These are phyloP conservation scores for Ophiostoma triangulosporum DNA, from an alignment of 2,329 filamentous ascomycete genomes.

Conservation along the genomic window DNA sequence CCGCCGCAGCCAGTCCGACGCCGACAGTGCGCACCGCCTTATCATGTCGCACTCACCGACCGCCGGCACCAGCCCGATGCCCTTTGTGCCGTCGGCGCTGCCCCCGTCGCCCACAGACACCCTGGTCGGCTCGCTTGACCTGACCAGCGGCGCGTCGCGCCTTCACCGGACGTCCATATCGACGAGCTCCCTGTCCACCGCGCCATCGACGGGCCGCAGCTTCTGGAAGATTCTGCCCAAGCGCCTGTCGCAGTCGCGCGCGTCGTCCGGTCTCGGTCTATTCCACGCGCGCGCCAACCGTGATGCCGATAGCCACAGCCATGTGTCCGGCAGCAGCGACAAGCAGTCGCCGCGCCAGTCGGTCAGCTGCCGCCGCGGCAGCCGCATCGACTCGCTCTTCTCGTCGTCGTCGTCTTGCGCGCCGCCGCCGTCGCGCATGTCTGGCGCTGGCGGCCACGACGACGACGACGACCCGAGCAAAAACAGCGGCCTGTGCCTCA, in stretches of 20 bases:
- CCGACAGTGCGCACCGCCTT: constrained; percentile 14
- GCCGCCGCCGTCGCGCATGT: not conserved
- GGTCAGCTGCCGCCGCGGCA: not conserved
- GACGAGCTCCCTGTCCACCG: not conserved
- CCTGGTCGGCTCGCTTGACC: not conserved
- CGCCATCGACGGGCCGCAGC: not conserved
- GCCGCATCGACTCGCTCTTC: not conserved
- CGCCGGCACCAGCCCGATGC: not conserved
- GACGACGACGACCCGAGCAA: not conserved
- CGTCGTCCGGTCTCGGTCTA: not conserved
- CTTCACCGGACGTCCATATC: not conserved
- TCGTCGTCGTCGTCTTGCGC: not conserved
- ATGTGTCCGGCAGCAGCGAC: not conserved
- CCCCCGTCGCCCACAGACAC: constrained; percentile 1
- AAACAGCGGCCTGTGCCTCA: constrained; percentile 20
- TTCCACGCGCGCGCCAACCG: not conserved
- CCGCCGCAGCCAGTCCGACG: constrained; percentile 20
- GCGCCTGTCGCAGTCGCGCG: not conserved
- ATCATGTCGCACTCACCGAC: constrained; percentile 2
- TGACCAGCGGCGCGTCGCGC: not conserved
- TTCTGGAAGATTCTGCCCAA: constrained; percentile 13
- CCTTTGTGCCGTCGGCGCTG: constrained; percentile 21
- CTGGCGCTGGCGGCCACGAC: not conserved
- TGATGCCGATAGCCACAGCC: not conserved
- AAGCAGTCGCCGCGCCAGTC: not conserved